Base-by-base conservation (phyloP, 1,284 basidiomycete species). In the Macrocystidia cucumis region DNA sequence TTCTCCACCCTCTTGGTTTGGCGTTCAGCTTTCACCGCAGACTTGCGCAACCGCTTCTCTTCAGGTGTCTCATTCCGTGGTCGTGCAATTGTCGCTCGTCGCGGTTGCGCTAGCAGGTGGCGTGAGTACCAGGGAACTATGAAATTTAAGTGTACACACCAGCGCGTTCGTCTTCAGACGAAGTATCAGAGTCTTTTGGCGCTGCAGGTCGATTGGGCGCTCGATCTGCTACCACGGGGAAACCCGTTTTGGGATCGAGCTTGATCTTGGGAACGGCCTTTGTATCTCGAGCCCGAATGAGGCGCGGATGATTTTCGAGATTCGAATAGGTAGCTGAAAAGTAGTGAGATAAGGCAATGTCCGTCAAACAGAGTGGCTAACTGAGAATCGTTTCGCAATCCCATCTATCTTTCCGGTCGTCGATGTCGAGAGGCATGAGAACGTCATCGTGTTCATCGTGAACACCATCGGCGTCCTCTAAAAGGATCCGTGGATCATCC, bases 321-420 rank as follows among this genome's bases (percentile, higher is more conserved):
- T 93, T 97, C 11, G 89, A 87, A 55, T 92, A 92, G 1, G 91
- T 96, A n/a, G 83, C 91, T 95, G 51, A 11, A 29, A 32, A 41
- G 30, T 29, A 5, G 3, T 17, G 4, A 23, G 14, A 26, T 35
- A 29, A 14, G 29, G 11, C 18, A 35, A n/a, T 36, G 5, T 18
- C 38, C 5, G 9, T 37, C 35, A 34, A 34, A 16, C 11, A 26
- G 3, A 29, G n/a, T n/a, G 17, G 69, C 85, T 57, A 54, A 93
- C 92, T 81, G 1, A 97, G 65, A 34, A 98, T 86, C 0, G 89
- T 93, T 60, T 97, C 91, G 40, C 89, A 92, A 55, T 98, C 92
- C 92, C 93, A 97, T 42, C 79, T 69, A 42, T 89, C 82, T 47
- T 82, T 78, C 46, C 79, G 77, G 35, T 80, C 75, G 32, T 78